Evolutionary conservation across 2,329 filamentous ascomycete genomes (phyloP).

Genomic region (Lithohypha guttulata): DNA sequence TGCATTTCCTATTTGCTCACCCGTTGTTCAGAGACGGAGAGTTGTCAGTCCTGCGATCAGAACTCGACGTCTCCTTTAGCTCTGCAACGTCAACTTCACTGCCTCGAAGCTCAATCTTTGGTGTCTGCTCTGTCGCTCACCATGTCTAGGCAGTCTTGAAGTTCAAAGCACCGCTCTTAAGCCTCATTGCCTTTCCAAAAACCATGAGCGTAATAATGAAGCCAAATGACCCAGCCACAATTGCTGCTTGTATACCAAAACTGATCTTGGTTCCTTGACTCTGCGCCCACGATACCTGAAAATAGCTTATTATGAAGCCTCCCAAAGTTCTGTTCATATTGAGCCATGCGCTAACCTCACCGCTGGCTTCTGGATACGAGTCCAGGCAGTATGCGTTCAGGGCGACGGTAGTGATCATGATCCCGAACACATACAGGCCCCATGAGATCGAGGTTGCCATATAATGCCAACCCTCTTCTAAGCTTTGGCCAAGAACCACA

Average conservation of each 20-base stretch:
- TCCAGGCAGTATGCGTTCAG: slow-evolving; percentile 45
- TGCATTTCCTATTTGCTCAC: no score
- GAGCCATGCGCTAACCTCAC: slow-evolving; percentile 44
- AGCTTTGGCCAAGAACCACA: slow-evolving; percentile 42
- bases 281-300: slow-evolving; percentile 42
- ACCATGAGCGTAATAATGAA: slow-evolving; percentile 32
- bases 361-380: slow-evolving; percentile 45
- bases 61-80: no score
- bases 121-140: no score
- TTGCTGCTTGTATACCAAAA: slow-evolving; percentile 39
- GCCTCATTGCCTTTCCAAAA: slow-evolving; percentile 30
- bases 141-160: slow-evolving; percentile 23
- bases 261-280: slow-evolving; percentile 34
- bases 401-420: slow-evolving; percentile 31
- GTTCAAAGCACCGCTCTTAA: slow-evolving; percentile 27
- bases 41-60: no score
- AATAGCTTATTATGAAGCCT: slow-evolving; percentile 39
- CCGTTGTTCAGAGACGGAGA: no score
- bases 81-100: no score
- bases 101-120: no score
- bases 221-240: slow-evolving; percentile 29
- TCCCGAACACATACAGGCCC: slow-evolving; percentile 40
- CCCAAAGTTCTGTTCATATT: slow-evolving; percentile 41
- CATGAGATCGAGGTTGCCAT: slow-evolving; percentile 41
- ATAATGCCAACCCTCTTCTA: slow-evolving; percentile 42